A percentile compares a stretch with the other conserved stretches of the same genome.
Evolutionary conservation across 805 yeast genomes (phyloP).

Genomic region (Babjeviella inositovora): DNA sequence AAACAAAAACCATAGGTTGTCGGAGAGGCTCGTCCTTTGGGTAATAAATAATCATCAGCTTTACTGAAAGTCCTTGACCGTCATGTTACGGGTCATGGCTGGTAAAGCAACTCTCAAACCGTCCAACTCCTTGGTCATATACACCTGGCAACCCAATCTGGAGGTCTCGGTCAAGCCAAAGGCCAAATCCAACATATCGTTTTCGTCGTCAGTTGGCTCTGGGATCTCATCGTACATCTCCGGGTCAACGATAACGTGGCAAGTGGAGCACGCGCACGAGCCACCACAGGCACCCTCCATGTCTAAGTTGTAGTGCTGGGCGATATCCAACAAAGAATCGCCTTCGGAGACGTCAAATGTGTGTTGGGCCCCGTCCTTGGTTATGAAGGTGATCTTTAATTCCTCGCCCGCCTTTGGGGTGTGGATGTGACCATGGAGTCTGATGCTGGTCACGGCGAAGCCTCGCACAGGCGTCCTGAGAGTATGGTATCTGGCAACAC

Average conservation of each 20-base stretch:
- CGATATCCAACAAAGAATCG: constrained; percentile 82
- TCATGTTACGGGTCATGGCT: constrained; percentile 91
- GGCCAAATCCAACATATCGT: constrained; percentile 95
- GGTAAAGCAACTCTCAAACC: constrained; percentile 93
- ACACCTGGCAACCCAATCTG: constrained; percentile 86
- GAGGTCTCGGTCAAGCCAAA: constrained; percentile 96
- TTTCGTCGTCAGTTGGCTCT: constrained; percentile 95
- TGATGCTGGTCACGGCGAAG: constrained; percentile 1
- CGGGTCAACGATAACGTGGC: constrained; percentile 94
- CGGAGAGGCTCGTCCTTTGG: no score
- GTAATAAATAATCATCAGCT: no score
- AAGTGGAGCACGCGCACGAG: constrained; percentile 96
- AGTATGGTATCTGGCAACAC: no score
- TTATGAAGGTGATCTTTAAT: constrained; percentile 62
- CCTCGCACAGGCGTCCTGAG: no score
- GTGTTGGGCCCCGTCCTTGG: constrained; percentile 79
- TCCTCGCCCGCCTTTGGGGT: constrained; percentile 93
- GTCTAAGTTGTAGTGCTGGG: constrained; percentile 84
- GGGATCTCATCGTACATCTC: constrained; percentile 82
- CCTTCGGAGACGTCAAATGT: constrained; percentile 84
- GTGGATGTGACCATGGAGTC: constrained; percentile 70
- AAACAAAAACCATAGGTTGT: no score
- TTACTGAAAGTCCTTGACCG: constrained; percentile 57
- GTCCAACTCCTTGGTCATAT: constrained; percentile 79
- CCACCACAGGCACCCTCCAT: constrained; percentile 99